These are phyloP conservation scores for Acidiella bohemica DNA, from an alignment of 495 filamentous ascomycete species.

Conservation along the genomic window DNA sequence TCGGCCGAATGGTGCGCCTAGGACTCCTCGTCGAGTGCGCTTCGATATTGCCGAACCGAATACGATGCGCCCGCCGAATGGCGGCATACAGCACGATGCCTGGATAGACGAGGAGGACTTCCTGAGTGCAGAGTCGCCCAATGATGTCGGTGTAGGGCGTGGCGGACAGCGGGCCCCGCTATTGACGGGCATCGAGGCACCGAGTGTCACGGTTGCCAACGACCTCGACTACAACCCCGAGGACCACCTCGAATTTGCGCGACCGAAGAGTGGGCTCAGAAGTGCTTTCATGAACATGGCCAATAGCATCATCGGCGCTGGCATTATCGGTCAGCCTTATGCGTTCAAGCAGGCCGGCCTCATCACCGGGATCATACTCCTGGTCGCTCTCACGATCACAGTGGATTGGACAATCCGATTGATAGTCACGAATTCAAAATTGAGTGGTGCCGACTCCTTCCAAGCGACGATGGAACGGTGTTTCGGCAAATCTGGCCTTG, in stretches of 20 bases:
- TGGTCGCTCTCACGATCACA: conserved; percentile 64
- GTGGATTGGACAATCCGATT: conserved; percentile 96
- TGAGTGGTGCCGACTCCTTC: conserved; percentile 82
- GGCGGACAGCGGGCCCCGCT: conserved; percentile 52
- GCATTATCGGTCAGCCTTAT: conserved; percentile 94
- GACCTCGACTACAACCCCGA: conserved; percentile 44
- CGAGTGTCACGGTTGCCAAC: conserved; percentile 65
- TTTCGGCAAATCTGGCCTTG: conserved; percentile 73
- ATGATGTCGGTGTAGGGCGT: conserved; percentile 12
- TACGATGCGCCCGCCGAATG: conserved; percentile 26
- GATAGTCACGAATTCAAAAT: conserved; percentile 89
- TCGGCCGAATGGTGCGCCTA: conserved; percentile 41
- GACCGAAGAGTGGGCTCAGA: conserved; percentile 52
- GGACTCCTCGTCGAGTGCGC: conserved; percentile 74
- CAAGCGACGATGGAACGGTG: conserved; percentile 91
- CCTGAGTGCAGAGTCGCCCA: conserved; percentile 22
- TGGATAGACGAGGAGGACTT: conserved; percentile 50
- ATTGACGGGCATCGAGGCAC: conserved; percentile 74
- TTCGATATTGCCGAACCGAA: conserved; percentile 55
- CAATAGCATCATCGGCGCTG: conserved; percentile 93
- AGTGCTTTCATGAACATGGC: conserved; percentile 98
- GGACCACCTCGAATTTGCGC: conserved; percentile 44
- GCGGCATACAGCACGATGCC: conserved; percentile 28
- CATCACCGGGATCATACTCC: conserved; percentile 59
- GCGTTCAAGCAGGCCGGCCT: conserved; percentile 85